These are phyloP conservation scores for Eucalyptus fibrosa DNA, from an alignment of 345 rosid genomes.

Conservation along the genomic window DNA sequence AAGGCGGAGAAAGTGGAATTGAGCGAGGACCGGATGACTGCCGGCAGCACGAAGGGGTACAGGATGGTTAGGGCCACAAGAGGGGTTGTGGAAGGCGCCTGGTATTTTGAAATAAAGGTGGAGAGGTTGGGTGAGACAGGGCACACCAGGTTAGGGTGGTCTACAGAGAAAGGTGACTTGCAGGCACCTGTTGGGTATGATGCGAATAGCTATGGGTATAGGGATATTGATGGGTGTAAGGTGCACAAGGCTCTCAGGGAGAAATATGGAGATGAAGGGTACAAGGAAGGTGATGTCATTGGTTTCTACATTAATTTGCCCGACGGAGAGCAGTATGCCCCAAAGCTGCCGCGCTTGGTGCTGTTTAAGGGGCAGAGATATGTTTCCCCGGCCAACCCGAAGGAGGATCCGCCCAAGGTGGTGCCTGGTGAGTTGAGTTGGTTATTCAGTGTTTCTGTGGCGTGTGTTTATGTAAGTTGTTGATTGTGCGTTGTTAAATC, in stretches of 20 bases:
- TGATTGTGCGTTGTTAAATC: not conserved
- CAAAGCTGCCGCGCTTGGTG: constrained; percentile 70
- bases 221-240: constrained; percentile 97
- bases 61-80: constrained; percentile 97
- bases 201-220: constrained; percentile 80
- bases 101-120: constrained; percentile 89
- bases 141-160: constrained; percentile 93
- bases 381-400: constrained; percentile 48
- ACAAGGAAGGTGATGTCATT: constrained; percentile 85
- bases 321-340: constrained; percentile 60
- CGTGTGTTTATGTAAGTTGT: not conserved
- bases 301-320: constrained; percentile 89
- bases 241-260: constrained; percentile 90
- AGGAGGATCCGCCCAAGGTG: constrained; percentile 78
- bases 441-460: not conserved
- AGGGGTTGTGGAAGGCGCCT: constrained; percentile 90
- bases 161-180: constrained; percentile 90
- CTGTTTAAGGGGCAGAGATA: constrained; percentile 91
- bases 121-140: constrained; percentile 80
- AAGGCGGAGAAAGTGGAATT: constrained; percentile 97
- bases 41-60: constrained; percentile 87
- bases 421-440: constrained; percentile 55
- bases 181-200: constrained; percentile 99
- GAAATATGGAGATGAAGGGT: constrained; percentile 84
- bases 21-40: constrained; percentile 72